Evolutionary conservation across 1,284 basidiomycete genomes (phyloP).

Genomic region (Irpex lacteus): DNA sequence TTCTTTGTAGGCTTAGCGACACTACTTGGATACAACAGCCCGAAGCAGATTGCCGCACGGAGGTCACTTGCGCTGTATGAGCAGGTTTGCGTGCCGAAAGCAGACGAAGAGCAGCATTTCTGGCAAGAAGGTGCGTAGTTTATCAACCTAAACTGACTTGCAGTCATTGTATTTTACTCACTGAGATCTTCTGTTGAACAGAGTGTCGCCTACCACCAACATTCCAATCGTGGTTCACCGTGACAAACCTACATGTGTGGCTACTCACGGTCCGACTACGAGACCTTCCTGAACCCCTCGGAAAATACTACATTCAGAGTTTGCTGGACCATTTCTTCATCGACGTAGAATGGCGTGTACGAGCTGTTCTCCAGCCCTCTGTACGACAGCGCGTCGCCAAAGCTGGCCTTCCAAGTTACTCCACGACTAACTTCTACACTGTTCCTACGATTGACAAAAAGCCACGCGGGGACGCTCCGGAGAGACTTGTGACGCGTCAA

Average conservation of each 20-base stretch:
- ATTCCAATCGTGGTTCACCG: slow-evolving; percentile 97
- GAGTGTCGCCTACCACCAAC: slow-evolving; percentile 89
- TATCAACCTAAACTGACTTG: background rate
- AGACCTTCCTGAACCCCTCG: slow-evolving; percentile 70
- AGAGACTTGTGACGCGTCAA: slow-evolving; percentile 82
- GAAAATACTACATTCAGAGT: slow-evolving; percentile 70
- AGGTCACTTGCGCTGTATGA: slow-evolving; percentile 59
- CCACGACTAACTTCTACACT: slow-evolving; percentile 48
- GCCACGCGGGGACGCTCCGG: slow-evolving; percentile 56
- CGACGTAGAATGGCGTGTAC: slow-evolving; percentile 90
- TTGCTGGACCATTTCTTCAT: slow-evolving; percentile 96
- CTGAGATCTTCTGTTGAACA: slow-evolving; percentile 28
- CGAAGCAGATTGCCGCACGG: slow-evolving; percentile 59
- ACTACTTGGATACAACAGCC: slow-evolving; percentile 58
- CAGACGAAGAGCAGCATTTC: slow-evolving; percentile 61
- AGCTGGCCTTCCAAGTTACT: slow-evolving; percentile 20
- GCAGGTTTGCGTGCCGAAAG: slow-evolving; percentile 49
- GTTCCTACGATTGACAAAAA: slow-evolving; percentile 35
- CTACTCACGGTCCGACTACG: slow-evolving; percentile 87
- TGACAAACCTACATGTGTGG: slow-evolving; percentile 94
- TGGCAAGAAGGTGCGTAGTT: slow-evolving; percentile 57
- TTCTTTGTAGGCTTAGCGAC: slow-evolving; percentile 50
- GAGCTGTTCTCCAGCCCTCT: slow-evolving; percentile 71
- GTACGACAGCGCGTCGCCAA: slow-evolving; percentile 5
- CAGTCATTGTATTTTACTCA: slow-evolving; percentile 2